Evolutionary conservation across 805 yeast genomes (phyloP), one percentile per base, ranked within the genome.

Genomic region (Lachancea sp.): DNA sequence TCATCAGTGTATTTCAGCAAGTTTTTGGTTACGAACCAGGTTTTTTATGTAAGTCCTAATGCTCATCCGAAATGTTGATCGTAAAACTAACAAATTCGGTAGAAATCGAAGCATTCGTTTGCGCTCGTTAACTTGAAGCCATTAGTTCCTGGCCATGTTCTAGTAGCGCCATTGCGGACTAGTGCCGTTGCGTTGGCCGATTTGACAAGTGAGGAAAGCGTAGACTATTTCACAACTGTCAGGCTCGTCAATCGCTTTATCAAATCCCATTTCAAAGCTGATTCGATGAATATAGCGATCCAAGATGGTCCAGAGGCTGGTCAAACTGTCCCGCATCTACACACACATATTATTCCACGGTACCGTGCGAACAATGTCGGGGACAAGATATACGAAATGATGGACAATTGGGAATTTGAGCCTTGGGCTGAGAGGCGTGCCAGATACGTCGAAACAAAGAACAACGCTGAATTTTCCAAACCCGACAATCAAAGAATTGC

Each of bases 291-390:
- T 59, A 74, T 93, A 33, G 91, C 97, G 10, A 87, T 95, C 48
- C 99, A 93, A 62, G 99, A 93, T 61, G 99, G 99, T 0, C 85
- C 89, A 0, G 88, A 88, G 41, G 91, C 97, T 1, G 99, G 99
- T 3, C 99, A 93, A 61, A 78, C 90, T n/a, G 82, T 93, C 2
- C 95, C 97, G 4, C 99, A 93, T 65, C 73, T 91, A 25, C 99
- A 93, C 63, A 84, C 96, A 17, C 99, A 93, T 62, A 67, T 93
- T 16, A 89, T 93, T 17, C 99, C 99, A 6, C 73, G 99, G 34
- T 80, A 74, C 60, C 71, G 69, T 41, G 51, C 62, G 11, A 62
- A 72, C 38, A 82, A 80, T 48, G 65, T 78, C 38, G 88, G 88
- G 1, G 96, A 87, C 60, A 81, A 77, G 33, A 74, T 93, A 26